A percentile compares a stretch with the other conserved stretches of the same genome.
phyloP scores from a whole-genome alignment of 139 green algal genomes.

The Micromonas commoda region DNA sequence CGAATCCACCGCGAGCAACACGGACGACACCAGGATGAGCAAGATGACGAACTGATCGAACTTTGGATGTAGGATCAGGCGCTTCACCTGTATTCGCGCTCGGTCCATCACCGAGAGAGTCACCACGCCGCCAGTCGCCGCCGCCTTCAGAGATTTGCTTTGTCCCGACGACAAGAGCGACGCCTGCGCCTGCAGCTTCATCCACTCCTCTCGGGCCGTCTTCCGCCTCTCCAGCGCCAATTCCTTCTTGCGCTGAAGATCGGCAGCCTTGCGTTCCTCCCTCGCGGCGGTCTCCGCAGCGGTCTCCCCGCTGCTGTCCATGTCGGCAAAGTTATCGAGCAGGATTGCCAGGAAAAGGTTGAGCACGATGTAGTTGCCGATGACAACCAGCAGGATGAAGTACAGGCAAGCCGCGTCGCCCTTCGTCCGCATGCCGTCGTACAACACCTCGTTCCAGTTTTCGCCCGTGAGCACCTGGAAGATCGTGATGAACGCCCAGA shows the following conservation, averaged over 20 bases:
- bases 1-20: constrained; percentile 31
- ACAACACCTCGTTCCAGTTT: constrained; percentile 38
- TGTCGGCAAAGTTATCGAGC: constrained; percentile 25
- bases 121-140: no score
- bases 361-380: constrained; percentile 41
- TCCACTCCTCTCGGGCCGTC: no score
- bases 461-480: constrained; percentile 38
- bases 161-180: no score
- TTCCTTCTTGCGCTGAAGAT: not conserved
- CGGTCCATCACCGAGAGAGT: no score
- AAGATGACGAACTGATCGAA: constrained; percentile 33
- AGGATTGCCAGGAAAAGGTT: constrained; percentile 45
- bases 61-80: no score
- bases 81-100: no score
- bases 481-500: constrained; percentile 25
- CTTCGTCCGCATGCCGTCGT: constrained; percentile 29
- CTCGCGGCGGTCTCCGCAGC: not conserved
- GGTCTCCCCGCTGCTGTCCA: not conserved
- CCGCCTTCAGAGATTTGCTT: no score
- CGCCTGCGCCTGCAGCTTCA: no score
- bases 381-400: constrained; percentile 38
- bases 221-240: no score
- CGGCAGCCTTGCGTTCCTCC: not conserved
- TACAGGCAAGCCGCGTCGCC: constrained; percentile 23
- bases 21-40: constrained; percentile 21